Percentiles rank a stretch among this genome's conserved stretches.
These are phyloP conservation scores for Fraxinus excelsior DNA, from an alignment of 257 asterid species.

Conservation along the genomic window DNA sequence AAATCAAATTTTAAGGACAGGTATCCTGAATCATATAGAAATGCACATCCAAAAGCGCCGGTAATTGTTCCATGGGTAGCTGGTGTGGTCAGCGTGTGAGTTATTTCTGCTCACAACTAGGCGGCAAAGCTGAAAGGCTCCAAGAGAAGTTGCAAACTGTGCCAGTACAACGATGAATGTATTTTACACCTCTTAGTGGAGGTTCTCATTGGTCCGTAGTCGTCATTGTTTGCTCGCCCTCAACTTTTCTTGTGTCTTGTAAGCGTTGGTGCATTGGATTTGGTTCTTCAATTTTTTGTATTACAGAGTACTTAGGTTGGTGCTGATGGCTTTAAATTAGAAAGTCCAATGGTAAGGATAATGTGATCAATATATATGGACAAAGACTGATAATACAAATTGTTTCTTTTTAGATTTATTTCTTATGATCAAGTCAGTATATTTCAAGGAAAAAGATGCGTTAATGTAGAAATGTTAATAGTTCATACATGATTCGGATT, in stretches of 20 bases:
- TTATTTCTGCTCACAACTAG: neutral
- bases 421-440: neutral
- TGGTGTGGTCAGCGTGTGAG: slow-evolving; percentile 56
- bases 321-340: slow-evolving; percentile 14
- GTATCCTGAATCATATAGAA: slow-evolving; percentile 74
- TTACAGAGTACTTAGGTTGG: slow-evolving; percentile 2
- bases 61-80: slow-evolving; percentile 83
- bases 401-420: neutral
- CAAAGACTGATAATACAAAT: neutral
- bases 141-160: slow-evolving; percentile 13
- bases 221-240: neutral
- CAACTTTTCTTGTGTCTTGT: neutral
- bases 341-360: slow-evolving; percentile 17
- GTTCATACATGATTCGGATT: too few species aligned
- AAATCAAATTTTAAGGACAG: slow-evolving; percentile 64
- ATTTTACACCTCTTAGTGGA: neutral
- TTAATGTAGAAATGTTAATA: too few species aligned
- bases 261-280: neutral
- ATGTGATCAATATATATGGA: neutral
- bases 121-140: neutral
- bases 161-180: neutral
- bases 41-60: slow-evolving; percentile 77
- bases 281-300: slow-evolving; percentile 12
- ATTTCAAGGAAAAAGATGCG: too few species aligned
- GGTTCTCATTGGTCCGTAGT: neutral